Conservation (phyloP, 2,329 filamentous ascomycete species). For the Penicillium corylophilum region DNA sequence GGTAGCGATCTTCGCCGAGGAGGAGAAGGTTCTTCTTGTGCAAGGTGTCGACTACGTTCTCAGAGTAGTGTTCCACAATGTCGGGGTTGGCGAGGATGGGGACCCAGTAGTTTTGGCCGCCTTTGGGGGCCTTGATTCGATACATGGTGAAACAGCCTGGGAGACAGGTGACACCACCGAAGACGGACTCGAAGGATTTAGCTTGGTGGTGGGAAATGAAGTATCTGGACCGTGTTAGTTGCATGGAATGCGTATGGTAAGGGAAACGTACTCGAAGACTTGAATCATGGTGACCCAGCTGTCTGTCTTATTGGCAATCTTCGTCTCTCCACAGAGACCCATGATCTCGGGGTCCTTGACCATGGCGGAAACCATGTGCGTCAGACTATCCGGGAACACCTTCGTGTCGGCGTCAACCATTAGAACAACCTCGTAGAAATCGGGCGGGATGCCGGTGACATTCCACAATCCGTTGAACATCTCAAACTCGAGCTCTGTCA, state of each 20-base stretch:
- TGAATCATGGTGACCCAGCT: slow-evolving; percentile 98
- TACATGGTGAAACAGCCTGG: slow-evolving; percentile 99
- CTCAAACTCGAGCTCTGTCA: slow-evolving; percentile 98
- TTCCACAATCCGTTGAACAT: slow-evolving; percentile 99
- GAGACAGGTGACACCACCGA: slow-evolving; percentile 97
- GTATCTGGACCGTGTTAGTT: slow-evolving; percentile 53
- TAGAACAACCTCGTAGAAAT: slow-evolving; percentile 96
- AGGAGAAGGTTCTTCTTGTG: slow-evolving; percentile 96
- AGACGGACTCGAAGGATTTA: slow-evolving; percentile 97
- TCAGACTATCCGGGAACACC: slow-evolving; percentile 96
- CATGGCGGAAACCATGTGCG: slow-evolving; percentile 99
- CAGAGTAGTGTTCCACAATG: slow-evolving; percentile 97
- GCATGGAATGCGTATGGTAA: neutral
- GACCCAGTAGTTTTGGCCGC: slow-evolving; percentile 98
- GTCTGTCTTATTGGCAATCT: slow-evolving; percentile 96
- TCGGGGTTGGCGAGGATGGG: slow-evolving; percentile 97
- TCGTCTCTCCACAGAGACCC: slow-evolving; percentile 97
- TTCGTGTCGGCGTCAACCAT: slow-evolving; percentile 99
- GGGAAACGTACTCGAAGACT: slow-evolving; percentile 73
- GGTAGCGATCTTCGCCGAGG: slow-evolving; percentile 89
- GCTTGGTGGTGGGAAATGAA: slow-evolving; percentile 97
- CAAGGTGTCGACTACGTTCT: slow-evolving; percentile 96
- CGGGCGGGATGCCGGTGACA: slow-evolving; percentile 94
- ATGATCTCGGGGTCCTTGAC: slow-evolving; percentile 99
- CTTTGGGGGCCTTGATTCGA: slow-evolving; percentile 98